A percentile compares a stretch with the other conserved stretches of the same genome.
Evolutionary conservation across 305 asterid genomes (phyloP).

Genomic region (Andrographis paniculata): DNA sequence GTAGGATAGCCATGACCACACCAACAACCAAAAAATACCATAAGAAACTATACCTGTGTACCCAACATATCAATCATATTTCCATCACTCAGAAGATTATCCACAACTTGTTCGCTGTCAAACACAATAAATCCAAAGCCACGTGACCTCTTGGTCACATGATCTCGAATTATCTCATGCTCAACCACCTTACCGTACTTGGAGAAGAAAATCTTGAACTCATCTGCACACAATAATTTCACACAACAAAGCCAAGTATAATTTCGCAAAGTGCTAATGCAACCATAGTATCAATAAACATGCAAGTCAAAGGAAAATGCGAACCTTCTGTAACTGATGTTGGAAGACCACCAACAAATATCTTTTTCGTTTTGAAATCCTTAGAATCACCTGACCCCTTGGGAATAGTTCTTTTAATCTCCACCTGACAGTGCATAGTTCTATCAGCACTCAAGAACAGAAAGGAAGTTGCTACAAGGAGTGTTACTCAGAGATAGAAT

Average conservation of each 20-base stretch:
- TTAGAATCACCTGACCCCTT: constrained; percentile 82
- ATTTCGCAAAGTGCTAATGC: neutral
- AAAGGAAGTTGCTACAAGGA: no score
- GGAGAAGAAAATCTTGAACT: constrained; percentile 74
- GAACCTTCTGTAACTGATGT: constrained; percentile 75
- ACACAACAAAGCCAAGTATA: neutral
- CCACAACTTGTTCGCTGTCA: constrained; percentile 81
- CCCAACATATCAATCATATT: constrained; percentile 94
- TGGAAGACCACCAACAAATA: constrained; percentile 92
- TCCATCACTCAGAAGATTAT: constrained; percentile 61
- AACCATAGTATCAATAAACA: no score
- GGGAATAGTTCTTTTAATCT: constrained; percentile 91
- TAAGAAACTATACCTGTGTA: constrained; percentile 55
- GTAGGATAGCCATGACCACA: constrained; percentile 10
- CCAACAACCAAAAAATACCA: constrained; percentile 14
- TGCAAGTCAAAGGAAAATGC: neutral
- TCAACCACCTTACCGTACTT: constrained; percentile 74
- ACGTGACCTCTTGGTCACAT: constrained; percentile 78
- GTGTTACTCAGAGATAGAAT: neutral
- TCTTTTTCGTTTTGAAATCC: constrained; percentile 81
- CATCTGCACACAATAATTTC: constrained; percentile 38
- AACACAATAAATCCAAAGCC: constrained; percentile 93
- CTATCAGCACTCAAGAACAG: neutral
- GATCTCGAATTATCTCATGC: constrained; percentile 91
- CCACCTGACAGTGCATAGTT: constrained; percentile 48